Base-by-base conservation (phyloP, 345 rosid genomes). In the Gossypium stocksii region DNA sequence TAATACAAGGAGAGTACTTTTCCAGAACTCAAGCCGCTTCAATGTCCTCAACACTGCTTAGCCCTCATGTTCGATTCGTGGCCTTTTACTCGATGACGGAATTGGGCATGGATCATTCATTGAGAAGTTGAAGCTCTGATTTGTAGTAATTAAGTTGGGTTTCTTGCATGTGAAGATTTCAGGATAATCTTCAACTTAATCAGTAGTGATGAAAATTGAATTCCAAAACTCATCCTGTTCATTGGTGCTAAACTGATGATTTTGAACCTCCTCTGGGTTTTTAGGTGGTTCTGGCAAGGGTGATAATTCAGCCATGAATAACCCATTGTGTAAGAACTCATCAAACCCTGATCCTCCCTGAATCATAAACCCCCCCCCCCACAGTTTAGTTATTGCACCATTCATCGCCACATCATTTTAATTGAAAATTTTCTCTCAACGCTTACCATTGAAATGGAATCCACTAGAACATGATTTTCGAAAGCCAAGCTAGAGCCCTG, bases 1-100 rank as follows among this genome's bases (percentile, higher is more conserved):
- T 63, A 63, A 2, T 38, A 17, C 38, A 63, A 16, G 23, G 41
- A 34, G 41, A 8, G 54, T 29, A 23, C 6, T 71, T 38, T 77
- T 79, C 82, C 74, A 66, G 52, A 13, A 17, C 25, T 44, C 44
- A 23, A 41, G 2, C 2, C 8, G 12, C 16, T 57, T 79, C 76
- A 51, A 62, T 54, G 19, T 56, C 72, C 1, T 11, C 4, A 19
- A 34, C 7, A 5, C 77, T 80, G 76, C 71, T 71, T 45, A 14
- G 12, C 3, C 71, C 10, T 22, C 56, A 48, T 38, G 23, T 19
- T 62, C 76, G 44, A 12, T 4, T 29, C 59, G 63, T 43, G 51
- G 23, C 54, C 74, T 66, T 45, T 74, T 73, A 58, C 29, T 13
- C 22, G 56, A 3, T 20, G 80, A 15, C 75, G 25, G 49, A 44